Percentiles rank a stretch among this genome's conserved stretches.
Conservation (phyloP, 257 asterid genomes). For the Plectranthus barbatus region DNA sequence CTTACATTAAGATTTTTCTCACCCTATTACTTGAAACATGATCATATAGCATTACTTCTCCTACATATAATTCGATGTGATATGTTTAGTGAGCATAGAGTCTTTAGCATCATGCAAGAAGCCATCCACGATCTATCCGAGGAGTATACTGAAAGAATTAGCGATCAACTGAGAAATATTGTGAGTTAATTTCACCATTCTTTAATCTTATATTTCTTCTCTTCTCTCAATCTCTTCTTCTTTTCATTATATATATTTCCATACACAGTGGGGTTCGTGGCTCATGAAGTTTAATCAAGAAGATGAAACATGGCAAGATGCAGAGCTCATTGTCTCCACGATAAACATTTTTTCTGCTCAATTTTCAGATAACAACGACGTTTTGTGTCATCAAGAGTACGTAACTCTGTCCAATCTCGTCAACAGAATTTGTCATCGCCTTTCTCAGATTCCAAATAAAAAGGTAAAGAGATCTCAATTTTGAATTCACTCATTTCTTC, state of each 20-base stretch:
- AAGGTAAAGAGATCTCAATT: background rate
- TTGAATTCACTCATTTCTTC: too few species aligned
- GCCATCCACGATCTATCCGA: background rate
- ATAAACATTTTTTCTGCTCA: constrained; percentile 23
- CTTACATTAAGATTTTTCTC: too few species aligned
- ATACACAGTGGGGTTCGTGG: constrained; percentile 29
- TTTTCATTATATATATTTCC: too few species aligned
- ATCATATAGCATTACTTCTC: too few species aligned
- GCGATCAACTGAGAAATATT: background rate
- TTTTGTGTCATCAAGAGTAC: constrained; percentile 17
- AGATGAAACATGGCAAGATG: constrained; percentile 8
- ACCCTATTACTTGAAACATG: background rate
- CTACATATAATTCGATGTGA: too few species aligned
- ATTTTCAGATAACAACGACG: background rate
- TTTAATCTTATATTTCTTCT: too few species aligned
- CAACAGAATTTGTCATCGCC: constrained; percentile 21
- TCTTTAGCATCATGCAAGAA: background rate
- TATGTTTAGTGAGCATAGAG: background rate
- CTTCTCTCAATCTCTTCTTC: too few species aligned
- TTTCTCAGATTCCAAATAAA: background rate
- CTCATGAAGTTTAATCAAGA: constrained; percentile 4
- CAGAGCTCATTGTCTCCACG: constrained; percentile 26
- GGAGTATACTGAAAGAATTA: background rate
- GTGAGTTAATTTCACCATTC: background rate
- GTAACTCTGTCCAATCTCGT: constrained; percentile 19